Evolutionary conservation across 176 grass and related monocot species (phyloP).

Genomic region (Coix lacrymajobi): DNA sequence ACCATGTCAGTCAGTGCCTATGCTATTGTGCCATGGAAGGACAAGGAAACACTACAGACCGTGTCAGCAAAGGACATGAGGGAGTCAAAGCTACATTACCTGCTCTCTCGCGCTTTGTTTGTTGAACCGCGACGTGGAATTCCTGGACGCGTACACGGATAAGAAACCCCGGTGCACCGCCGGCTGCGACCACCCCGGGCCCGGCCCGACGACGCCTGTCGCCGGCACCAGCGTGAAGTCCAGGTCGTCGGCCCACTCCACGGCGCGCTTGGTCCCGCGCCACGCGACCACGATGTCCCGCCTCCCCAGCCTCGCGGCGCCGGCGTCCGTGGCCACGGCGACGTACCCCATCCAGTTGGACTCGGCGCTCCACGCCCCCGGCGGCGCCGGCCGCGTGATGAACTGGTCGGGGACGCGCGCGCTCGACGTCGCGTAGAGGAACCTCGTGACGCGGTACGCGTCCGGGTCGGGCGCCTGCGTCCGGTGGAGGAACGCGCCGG

Average conservation of each 20-base stretch:
- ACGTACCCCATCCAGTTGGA: conserved; percentile 90
- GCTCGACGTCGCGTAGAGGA: conserved; percentile 74
- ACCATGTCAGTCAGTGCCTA: background rate
- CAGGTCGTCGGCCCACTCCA: conserved; percentile 69
- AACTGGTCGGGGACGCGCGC: conserved; percentile 24
- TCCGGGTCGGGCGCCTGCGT: conserved; percentile 28
- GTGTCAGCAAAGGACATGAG: background rate
- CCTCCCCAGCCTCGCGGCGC: conserved; percentile 48
- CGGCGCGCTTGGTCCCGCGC: conserved; percentile 57
- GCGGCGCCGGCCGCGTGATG: conserved; percentile 28
- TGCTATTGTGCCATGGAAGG: background rate
- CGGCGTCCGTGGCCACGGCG: conserved; percentile 70
- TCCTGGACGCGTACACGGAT: conserved; percentile 67
- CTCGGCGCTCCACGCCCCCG: conserved; percentile 40
- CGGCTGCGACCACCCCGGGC: conserved; percentile 22
- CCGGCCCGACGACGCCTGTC: conserved; percentile 34
- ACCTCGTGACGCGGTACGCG: conserved; percentile 52
- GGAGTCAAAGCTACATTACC: conserved; percentile 34
- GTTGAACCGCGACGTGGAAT: conserved; percentile 57
- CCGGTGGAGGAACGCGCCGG: conserved; percentile 32
- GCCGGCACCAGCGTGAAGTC: conserved; percentile 64
- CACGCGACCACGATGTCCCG: conserved; percentile 77
- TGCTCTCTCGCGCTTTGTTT: conserved; percentile 75
- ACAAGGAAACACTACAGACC: background rate
- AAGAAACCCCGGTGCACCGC: conserved; percentile 68